Evolutionary conservation across 2,329 filamentous ascomycete genomes (phyloP).

Genomic region (Cyclaneusma minus): DNA sequence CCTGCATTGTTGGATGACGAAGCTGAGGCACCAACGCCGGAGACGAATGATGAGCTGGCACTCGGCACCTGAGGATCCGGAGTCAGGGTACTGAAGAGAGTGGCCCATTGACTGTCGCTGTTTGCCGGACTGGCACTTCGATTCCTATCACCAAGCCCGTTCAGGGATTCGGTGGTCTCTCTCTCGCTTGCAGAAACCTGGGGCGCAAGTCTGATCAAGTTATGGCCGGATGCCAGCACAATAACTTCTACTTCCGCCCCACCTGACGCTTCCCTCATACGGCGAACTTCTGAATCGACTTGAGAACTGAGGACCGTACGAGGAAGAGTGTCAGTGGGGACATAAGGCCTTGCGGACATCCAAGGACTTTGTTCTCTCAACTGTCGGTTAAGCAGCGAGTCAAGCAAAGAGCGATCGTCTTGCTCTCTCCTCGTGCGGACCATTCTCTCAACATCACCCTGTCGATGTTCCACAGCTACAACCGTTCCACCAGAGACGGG

Average conservation of each 20-base stretch:
- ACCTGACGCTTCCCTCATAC: constrained; percentile 3
- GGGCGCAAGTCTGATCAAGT: constrained; percentile 5
- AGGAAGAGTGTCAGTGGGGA: constrained; percentile 1
- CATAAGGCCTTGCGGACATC: too few relatives aligned
- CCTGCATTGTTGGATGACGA: neutral
- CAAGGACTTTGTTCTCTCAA: too few relatives aligned
- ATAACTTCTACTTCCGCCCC: constrained; percentile 8
- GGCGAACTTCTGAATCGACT: constrained; percentile 1
- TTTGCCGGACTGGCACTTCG: constrained; percentile 65
- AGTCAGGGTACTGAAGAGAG: constrained; percentile 62
- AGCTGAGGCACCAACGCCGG: constrained; percentile 24
- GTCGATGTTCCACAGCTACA: too few relatives aligned
- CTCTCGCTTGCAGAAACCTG: too few relatives aligned
- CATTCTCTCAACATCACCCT: too few relatives aligned
- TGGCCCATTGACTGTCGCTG: constrained; percentile 57
- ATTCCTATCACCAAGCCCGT: constrained; percentile 73
- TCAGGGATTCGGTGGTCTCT: too few relatives aligned
- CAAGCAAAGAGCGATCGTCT: too few relatives aligned
- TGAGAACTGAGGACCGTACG: constrained; percentile 1
- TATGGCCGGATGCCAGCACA: constrained; percentile 7
- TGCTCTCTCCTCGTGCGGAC: too few relatives aligned
- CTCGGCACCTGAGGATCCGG: constrained; percentile 72
- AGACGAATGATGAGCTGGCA: constrained; percentile 68
- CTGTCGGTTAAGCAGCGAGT: too few relatives aligned
- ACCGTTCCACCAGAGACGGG: too few relatives aligned